These are phyloP conservation scores for Isoetes taiwanensis DNA, from an alignment of 75 land plant genomes.

Conservation along the genomic window DNA sequence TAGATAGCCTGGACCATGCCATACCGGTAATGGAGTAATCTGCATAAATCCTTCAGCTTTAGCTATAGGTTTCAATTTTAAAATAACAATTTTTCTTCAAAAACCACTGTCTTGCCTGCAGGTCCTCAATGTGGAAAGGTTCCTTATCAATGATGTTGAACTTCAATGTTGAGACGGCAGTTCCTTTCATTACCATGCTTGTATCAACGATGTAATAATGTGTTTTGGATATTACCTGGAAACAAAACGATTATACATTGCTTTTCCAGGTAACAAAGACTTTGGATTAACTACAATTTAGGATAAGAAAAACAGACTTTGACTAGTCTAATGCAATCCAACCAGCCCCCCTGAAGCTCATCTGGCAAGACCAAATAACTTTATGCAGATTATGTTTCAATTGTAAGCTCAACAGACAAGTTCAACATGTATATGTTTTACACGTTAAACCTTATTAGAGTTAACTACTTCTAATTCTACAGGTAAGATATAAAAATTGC, in stretches of 20 bases:
- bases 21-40: conserved; percentile 94
- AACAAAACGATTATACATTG: not conserved
- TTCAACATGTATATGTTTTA: no score
- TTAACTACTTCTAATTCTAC: no score
- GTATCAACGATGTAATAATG: conserved; percentile 90
- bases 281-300: no score
- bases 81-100: not conserved
- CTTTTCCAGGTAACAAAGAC: no score
- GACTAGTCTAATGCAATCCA: no score
- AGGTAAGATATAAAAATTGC: no score
- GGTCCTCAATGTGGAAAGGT: conserved; percentile 57
- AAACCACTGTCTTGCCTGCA: conserved; percentile 35
- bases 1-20: conserved; percentile 92
- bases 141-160: conserved; percentile 69
- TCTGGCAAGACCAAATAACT: no score
- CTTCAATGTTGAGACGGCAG: conserved; percentile 78
- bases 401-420: no score
- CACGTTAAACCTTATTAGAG: no score
- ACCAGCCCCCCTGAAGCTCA: no score
- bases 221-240: conserved; percentile 82
- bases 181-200: conserved; percentile 60
- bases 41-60: conserved; percentile 16
- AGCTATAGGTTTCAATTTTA: not conserved
- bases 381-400: no score
- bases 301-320: no score